Conservation (phyloP, 805 yeast genomes). For the Hanseniaspora mollemarum region DNA sequence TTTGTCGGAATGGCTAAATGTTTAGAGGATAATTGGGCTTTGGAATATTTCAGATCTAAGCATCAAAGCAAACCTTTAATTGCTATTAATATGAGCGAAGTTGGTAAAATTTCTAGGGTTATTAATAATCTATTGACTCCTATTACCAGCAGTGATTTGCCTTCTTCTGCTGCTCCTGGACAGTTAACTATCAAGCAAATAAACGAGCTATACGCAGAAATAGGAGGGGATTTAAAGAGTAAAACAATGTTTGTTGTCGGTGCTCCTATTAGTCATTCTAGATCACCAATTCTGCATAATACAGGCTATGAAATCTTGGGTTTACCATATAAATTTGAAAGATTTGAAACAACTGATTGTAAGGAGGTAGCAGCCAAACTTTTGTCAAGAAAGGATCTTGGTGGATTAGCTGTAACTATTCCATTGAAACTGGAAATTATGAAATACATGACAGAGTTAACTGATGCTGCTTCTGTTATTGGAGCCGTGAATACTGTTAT, state of each 20-base stretch:
- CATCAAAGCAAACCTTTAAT: conserved; percentile 54
- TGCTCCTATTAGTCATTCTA: conserved; percentile 69
- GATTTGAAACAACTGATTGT: conserved; percentile 58
- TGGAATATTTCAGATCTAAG: conserved; percentile 55
- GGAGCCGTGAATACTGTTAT: conserved; percentile 91
- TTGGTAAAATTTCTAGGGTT: conserved; percentile 70
- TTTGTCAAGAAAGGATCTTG: conserved; percentile 45
- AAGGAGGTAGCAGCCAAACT: conserved; percentile 43
- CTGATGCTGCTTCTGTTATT: conserved; percentile 66
- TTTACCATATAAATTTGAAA: conserved; percentile 59
- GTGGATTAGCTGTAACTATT: conserved; percentile 93
- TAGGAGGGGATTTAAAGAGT: conserved; percentile 47
- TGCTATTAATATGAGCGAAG: conserved; percentile 69
- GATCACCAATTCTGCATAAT: conserved; percentile 80
- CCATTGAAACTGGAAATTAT: conserved; percentile 80
- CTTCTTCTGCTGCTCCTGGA: conserved; percentile 69
- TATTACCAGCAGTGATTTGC: conserved; percentile 59
- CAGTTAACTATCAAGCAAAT: conserved; percentile 58
- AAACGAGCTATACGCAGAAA: conserved; percentile 41
- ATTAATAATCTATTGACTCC: conserved; percentile 71
- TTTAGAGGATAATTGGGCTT: conserved; percentile 53
- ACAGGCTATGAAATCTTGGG: conserved; percentile 65
- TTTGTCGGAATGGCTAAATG: conserved; percentile 66
- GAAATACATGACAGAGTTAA: conserved; percentile 49
- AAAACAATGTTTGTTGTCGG: conserved; percentile 69